Evolutionary conservation across 1,139 yeast genomes (phyloP), one percentile per base, ranked within the genome.

Genomic region (Torulaspora globosa): DNA sequence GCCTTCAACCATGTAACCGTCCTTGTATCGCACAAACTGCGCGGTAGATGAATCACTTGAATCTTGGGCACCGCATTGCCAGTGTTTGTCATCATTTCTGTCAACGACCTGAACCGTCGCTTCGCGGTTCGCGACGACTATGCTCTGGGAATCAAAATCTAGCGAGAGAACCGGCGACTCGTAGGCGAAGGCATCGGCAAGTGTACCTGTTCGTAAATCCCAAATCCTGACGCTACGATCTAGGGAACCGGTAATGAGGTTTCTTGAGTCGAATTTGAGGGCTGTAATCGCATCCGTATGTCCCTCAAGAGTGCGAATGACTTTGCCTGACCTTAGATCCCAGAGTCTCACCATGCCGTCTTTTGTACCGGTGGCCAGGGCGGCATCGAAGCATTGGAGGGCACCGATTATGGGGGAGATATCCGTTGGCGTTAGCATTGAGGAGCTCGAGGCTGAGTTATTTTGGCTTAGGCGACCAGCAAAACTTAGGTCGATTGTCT

Each of bases 311-410:
- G 82, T 73, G 49, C 89, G 71, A 34, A 81, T 79, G 10, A 81
- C 83, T 53, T 79, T 82, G 4, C 88, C 88, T 23, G 79, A 72
- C 51, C 90, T 73, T 52, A 84, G 65, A 64, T 84, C 92, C 92
- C 92, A 84, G 34, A 84, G 68, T 46, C 90, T 68, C 8, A 84
- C 87, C 7, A 80, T 62, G 9, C 90, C 90, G 60, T 84, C 92
- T 36, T 80, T 80, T 0, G 89, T 80, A 27, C 92, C 92, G 0
- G 88, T 79, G 0, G 86, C 92, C 57, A 80, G 69, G 0, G 87
- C 89, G 0, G 85, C 84, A 54, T 80, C 86, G 58, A 72, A 79
- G 44, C 82, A 77, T 58, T 82, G 63, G 23, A 62, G 38, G 1
- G 60, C 63, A 5, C 66, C 66, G 30, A 61, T 53, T 6, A 57